Evolutionary conservation across 2,329 filamentous ascomycete species (phyloP).

Genomic region (Cladosporium sp.): DNA sequence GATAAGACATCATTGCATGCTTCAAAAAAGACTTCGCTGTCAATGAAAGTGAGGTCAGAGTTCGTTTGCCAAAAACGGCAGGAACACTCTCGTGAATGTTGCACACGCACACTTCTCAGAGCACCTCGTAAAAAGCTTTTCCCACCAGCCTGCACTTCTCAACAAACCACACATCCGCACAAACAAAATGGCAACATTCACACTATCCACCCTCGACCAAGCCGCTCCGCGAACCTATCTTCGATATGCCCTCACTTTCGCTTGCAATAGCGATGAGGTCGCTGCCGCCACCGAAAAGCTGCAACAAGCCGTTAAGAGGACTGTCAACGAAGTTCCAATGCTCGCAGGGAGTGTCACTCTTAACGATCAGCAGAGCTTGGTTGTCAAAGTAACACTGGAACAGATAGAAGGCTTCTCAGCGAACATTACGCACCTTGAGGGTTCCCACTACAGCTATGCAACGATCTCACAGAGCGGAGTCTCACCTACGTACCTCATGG

Average conservation of each 20-base stretch:
- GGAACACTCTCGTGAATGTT: not conserved
- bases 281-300: conserved; percentile 13
- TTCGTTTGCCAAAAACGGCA: no score
- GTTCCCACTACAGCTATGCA: conserved; percentile 9
- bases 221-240: conserved; percentile 16
- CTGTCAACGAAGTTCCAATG: conserved; percentile 17
- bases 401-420: conserved; percentile 16
- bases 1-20: no score
- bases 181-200: conserved; percentile 5
- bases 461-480: conserved; percentile 13
- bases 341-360: conserved; percentile 11
- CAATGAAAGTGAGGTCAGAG: no score
- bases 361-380: not conserved
- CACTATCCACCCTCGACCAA: conserved; percentile 23
- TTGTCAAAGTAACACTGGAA: conserved; percentile 12
- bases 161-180: not conserved
- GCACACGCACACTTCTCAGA: not conserved
- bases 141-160: not conserved
- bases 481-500: conserved; percentile 15
- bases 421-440: conserved; percentile 11
- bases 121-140: not conserved
- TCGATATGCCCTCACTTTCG: conserved; percentile 21
- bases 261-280: conserved; percentile 11
- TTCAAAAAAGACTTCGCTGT: no score
- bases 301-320: conserved; percentile 12